Base-by-base conservation (phyloP, 2,329 filamentous ascomycete species). In the Penicillium sp. region DNA sequence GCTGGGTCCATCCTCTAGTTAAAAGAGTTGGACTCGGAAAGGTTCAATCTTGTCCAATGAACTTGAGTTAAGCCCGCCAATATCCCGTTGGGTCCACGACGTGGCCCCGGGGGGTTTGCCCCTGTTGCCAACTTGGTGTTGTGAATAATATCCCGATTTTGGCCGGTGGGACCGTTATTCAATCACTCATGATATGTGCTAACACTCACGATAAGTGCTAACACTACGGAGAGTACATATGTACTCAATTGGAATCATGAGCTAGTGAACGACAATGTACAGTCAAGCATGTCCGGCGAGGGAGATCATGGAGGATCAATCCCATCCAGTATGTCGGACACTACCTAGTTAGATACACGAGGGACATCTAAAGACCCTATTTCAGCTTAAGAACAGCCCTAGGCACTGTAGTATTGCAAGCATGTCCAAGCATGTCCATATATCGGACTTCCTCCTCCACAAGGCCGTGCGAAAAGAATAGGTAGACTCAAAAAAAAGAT, bases 1-100 rank as follows among this genome's bases (percentile, higher is more conserved):
- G 55, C 17, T 26, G 19, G 37, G 24, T 19, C 45, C 56, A 58
- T 58, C 24, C 44, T 58, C 56, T 37, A 58, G 19, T 38, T 22
- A 35, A 33, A 33, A 12, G 45, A n/a, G 2, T 13, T 13, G 17
- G 17, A 12, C 3, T 12, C 6, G 9, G 9, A 42, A 19, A 4
- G 40, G 19, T 19, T 22, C 40, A 44, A 3, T 17, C 26, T 19
- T 26, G 24, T n/a, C 45, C 45, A 30, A 26, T 28, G 17, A 12
- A 19, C 10, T 19, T 1, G n/a, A 30, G 24, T 47, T 28, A 26
- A 28, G 6, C 22, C 24, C 15, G 13, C 24, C 6, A 17, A 47
- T 19, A 13, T 47, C 24, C 44, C 44, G 28, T 35, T 33, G 28
- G 47, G 47, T n/a, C 47, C 28, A 33, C 28, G 15, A 19, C 17